Evolutionary conservation across 306 rosid genomes (phyloP).

Genomic region (Citrullus mucosospermus): DNA sequence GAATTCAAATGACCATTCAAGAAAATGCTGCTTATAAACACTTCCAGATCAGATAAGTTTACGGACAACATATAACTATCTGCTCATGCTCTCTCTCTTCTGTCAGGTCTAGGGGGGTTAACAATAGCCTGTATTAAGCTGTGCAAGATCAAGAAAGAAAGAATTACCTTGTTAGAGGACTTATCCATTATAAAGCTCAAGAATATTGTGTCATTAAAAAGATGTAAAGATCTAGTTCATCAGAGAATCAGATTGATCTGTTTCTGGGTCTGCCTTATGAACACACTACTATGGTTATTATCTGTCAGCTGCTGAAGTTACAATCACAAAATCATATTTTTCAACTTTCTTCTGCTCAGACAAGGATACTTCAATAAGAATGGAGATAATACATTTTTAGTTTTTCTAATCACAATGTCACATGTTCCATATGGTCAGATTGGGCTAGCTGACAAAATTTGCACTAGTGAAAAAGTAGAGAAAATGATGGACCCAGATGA

Average conservation of each 20-base stretch:
- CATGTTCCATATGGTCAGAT: background rate
- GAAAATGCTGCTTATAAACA: conserved; percentile 30
- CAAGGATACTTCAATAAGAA: background rate
- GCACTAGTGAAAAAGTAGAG: background rate
- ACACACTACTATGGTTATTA: background rate
- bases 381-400: background rate
- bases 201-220: background rate
- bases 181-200: background rate
- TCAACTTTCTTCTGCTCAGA: background rate
- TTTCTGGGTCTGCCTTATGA: background rate
- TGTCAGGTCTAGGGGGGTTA: conserved; percentile 22
- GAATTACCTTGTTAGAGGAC: background rate
- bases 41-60: conserved; percentile 35
- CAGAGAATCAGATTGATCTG: background rate
- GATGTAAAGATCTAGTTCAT: background rate
- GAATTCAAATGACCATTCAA: conserved; percentile 36
- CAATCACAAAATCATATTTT: background rate
- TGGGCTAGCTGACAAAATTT: background rate
- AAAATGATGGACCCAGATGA: background rate
- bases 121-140: no score
- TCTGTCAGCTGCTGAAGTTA: no score
- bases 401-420: background rate
- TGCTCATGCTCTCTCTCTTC: conserved; percentile 61
- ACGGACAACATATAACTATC: background rate
- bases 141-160: background rate